These are phyloP conservation scores for Immersiella caudata DNA, from an alignment of 495 filamentous ascomycete species.

Conservation along the genomic window DNA sequence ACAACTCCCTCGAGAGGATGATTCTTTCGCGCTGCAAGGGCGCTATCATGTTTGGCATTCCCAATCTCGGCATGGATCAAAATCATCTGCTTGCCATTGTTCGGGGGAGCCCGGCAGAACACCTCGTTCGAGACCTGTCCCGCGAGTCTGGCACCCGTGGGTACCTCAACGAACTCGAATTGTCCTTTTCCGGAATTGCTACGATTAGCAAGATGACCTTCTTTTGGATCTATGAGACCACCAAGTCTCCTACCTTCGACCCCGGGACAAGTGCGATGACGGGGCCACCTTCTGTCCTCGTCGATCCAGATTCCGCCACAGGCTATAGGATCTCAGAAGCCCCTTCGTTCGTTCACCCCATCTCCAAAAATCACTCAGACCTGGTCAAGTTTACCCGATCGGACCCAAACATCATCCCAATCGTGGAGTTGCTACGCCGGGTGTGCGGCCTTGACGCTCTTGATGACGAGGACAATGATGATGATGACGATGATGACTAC, in stretches of 20 bases:
- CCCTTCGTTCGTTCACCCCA: slow-evolving; percentile 2
- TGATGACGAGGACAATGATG: too few species aligned
- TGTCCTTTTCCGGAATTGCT: background rate
- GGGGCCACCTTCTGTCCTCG: background rate
- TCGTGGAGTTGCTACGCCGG: background rate
- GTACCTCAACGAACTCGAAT: background rate
- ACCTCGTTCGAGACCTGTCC: slow-evolving; percentile 21
- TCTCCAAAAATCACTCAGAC: slow-evolving; percentile 20
- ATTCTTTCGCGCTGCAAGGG: slow-evolving; percentile 26
- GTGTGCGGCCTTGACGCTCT: background rate
- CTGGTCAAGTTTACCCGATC: slow-evolving; percentile 17
- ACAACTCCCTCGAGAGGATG: background rate
- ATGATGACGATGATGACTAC: background rate
- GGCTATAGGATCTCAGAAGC: background rate
- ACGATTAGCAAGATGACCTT: background rate
- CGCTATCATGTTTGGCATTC: slow-evolving; percentile 40
- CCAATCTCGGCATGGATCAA: slow-evolving; percentile 34
- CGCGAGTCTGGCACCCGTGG: background rate
- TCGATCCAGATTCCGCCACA: slow-evolving; percentile 16
- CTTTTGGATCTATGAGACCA: slow-evolving; percentile 30
- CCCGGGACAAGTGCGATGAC: background rate
- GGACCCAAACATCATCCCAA: background rate
- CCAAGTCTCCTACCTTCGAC: slow-evolving; percentile 1
- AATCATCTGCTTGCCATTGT: slow-evolving; percentile 26
- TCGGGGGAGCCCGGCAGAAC: slow-evolving; percentile 5